A percentile compares a stretch with the other conserved stretches of the same genome.
phyloP scores from a whole-genome alignment of 2,329 filamentous ascomycete genomes.

The Ophiostoma sp. region DNA sequence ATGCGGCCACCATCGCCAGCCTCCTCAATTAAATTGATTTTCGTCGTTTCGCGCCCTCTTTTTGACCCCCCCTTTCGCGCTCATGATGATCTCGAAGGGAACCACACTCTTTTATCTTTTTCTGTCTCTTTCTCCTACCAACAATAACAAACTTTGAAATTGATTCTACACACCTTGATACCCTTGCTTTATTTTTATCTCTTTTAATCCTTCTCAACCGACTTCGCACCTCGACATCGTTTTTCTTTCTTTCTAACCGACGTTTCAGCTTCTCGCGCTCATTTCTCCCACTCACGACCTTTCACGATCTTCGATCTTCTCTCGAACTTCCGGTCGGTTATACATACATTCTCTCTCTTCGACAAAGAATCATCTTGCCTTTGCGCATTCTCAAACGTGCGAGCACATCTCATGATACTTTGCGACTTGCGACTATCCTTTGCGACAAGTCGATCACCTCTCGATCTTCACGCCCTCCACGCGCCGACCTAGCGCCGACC shows the following conservation, averaged over 20 bases:
- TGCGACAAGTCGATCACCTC: not conserved
- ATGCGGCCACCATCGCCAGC: constrained; percentile 23
- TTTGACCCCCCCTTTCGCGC: not conserved
- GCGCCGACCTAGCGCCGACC: not conserved
- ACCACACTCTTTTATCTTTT: not conserved
- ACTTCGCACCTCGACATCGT: not conserved
- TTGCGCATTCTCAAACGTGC: too few species aligned
- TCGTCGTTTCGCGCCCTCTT: not conserved
- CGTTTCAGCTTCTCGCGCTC: not conserved
- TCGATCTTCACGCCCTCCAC: not conserved
- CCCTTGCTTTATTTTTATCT: not conserved
- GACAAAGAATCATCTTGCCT: not conserved
- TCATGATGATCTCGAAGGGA: not conserved
- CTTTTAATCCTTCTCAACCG: not conserved
- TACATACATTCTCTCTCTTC: not conserved
- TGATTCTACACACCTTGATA: not conserved
- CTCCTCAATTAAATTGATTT: constrained; percentile 22
- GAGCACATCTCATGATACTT: not conserved
- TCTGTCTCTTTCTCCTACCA: not conserved
- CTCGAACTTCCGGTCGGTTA: not conserved
- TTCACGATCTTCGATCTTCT: not conserved
- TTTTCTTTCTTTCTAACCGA: not conserved
- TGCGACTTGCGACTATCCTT: not conserved
- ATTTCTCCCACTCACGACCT: not conserved
- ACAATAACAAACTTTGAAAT: not conserved